Evolutionary conservation across 768 basidiomycete species (phyloP).

Genomic region (Suillus hirtellus): DNA sequence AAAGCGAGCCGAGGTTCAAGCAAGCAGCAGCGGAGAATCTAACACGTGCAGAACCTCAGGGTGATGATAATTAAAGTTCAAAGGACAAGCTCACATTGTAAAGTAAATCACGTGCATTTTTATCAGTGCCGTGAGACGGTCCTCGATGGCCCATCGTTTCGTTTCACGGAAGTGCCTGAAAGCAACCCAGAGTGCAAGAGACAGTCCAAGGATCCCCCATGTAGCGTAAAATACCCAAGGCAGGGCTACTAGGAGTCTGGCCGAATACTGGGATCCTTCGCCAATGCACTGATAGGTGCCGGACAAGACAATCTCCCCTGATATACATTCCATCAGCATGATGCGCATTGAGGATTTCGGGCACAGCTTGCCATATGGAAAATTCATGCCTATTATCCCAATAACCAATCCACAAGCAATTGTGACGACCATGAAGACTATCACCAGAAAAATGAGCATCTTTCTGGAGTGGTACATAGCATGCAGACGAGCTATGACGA

Average conservation of each 20-base stretch:
- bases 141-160: neutral
- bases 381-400: neutral
- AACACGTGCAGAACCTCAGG: too few species aligned
- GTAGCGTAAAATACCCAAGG: neutral
- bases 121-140: neutral
- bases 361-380: neutral
- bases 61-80: too few species aligned
- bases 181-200: neutral
- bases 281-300: neutral
- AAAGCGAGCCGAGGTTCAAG: too few species aligned
- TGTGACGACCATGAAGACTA: neutral
- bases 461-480: neutral
- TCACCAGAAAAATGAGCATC: neutral
- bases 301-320: neutral
- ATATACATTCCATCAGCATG: neutral
- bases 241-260: neutral
- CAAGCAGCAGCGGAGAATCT: too few species aligned
- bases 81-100: neutral
- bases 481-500: neutral
- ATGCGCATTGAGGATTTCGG: neutral
- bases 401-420: neutral
- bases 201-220: neutral
- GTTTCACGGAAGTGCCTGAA: neutral
- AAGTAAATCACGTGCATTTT: neutral
- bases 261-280: too few species aligned